Conservation (phyloP, 768 basidiomycete species). For the Phanerochaete sordida region DNA sequence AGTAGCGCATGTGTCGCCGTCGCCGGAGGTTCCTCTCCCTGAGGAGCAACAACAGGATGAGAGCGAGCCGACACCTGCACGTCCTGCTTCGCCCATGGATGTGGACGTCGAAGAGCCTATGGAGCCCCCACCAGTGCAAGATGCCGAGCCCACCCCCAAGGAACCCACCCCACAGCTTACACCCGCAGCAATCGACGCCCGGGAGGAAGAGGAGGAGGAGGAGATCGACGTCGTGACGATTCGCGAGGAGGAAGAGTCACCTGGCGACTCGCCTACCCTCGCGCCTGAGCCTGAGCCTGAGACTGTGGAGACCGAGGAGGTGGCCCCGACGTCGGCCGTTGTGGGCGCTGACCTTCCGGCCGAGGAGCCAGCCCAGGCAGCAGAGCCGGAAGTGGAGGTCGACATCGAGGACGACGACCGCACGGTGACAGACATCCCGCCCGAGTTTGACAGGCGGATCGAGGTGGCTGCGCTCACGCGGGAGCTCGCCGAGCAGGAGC, state of each 20-base stretch:
- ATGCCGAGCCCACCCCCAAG: not conserved
- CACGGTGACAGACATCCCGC: not conserved
- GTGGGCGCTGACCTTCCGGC: not conserved
- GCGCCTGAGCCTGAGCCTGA: not conserved
- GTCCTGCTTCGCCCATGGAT: not conserved
- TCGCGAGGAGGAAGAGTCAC: not conserved
- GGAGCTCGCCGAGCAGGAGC: not conserved
- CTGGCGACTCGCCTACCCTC: not conserved
- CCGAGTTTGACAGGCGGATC: not conserved
- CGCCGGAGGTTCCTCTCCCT: too few species aligned
- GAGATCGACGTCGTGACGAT: not conserved
- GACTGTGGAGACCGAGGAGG: not conserved
- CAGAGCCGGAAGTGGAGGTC: not conserved
- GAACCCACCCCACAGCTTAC: too few species aligned
- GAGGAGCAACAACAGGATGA: not conserved
- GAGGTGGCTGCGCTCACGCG: not conserved
- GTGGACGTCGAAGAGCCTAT: not conserved
- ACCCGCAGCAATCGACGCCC: too few species aligned
- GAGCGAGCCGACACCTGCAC: not conserved
- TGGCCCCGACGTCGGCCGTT: not conserved
- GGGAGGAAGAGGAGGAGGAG: not conserved
- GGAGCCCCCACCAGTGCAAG: not conserved
- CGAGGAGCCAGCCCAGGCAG: not conserved
- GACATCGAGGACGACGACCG: not conserved
- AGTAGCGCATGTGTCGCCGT: too few species aligned